Evolutionary conservation across 2,329 filamentous ascomycete genomes (phyloP), one percentile per base, ranked within the genome.

Genomic region (Phyllosticta citrichinensis): DNA sequence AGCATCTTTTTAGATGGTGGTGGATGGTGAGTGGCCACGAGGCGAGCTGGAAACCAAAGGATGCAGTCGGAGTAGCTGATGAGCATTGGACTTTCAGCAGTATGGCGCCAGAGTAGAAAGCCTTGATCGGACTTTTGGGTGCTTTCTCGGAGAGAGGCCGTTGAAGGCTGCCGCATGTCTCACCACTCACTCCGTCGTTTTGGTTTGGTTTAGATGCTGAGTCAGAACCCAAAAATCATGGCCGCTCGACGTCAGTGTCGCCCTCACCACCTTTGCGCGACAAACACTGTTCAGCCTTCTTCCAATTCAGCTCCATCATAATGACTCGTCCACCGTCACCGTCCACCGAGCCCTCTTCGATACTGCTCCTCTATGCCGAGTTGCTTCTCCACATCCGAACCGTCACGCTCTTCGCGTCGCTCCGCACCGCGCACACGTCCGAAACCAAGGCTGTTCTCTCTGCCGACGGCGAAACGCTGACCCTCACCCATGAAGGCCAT

Each of bases 341-440:
- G 17, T 47, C 40, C 40, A 19, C 40, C 17, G 8, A 35, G 9
- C 20, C 52, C 2, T 52, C 55, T 3, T 57, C 60, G 27, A 61
- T 61, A 33, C 55, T 79, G 5, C 71, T 74, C 52, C 73, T 86
- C 14, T 85, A 86, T 64, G 81, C 83, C 24, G 84, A 87, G 69
- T 76, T 84, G 17, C 73, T 86, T 47, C 77, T 82, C 40, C 80
- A 86, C 64, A 84, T 86, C 63, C 80, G 81, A 52, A 83, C 84
- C 63, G 74, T 85, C 52, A 82, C 81, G 2, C 74, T 86, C 17
- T 80, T 83, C 65, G 78, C 81, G 1, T 81, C 79, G 2, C 70
- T 84, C 5, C 72, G 73, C 24, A 77, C 77, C 1, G 68, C 72
- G 9, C 74, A 75, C 62, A 76, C 74, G 59, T 66, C 72, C 33